phyloP scores from a whole-genome alignment of 2,329 filamentous ascomycete species.

The Botrytis sinoallii region DNA sequence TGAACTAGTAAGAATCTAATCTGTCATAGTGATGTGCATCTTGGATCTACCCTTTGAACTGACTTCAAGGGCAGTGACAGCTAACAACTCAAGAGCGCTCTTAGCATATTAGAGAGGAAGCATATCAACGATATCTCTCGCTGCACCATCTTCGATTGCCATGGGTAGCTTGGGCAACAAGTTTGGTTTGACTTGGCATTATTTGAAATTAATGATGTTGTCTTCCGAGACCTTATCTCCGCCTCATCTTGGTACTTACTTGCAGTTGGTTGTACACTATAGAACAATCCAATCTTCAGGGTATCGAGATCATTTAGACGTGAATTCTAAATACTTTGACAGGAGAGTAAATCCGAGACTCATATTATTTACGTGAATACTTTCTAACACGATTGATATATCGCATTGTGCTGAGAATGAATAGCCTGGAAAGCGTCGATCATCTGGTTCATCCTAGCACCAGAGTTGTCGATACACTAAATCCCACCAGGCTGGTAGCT shows the following conservation, averaged over 20 bases:
- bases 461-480: slow-evolving; percentile 41
- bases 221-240: slow-evolving; percentile 42
- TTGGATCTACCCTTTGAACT: neutral
- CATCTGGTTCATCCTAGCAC: slow-evolving; percentile 42
- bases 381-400: slow-evolving; percentile 29
- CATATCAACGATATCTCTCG: neutral
- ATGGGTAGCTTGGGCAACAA: neutral
- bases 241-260: slow-evolving; percentile 53
- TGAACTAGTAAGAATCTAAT: neutral
- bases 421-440: slow-evolving; percentile 34
- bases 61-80: neutral
- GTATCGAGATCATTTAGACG: slow-evolving; percentile 45
- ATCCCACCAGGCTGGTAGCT: slow-evolving; percentile 23
- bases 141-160: neutral
- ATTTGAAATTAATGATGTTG: slow-evolving; percentile 28
- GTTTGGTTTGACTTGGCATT: neutral
- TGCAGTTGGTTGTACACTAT: slow-evolving; percentile 52
- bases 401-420: slow-evolving; percentile 29
- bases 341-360: neutral
- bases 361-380: slow-evolving; percentile 27
- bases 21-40: neutral
- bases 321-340: neutral
- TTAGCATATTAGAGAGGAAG: neutral
- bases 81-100: neutral
- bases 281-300: slow-evolving; percentile 43